Evolutionary conservation across 75 land plant species (phyloP).

Genomic region (Picea glauca): DNA sequence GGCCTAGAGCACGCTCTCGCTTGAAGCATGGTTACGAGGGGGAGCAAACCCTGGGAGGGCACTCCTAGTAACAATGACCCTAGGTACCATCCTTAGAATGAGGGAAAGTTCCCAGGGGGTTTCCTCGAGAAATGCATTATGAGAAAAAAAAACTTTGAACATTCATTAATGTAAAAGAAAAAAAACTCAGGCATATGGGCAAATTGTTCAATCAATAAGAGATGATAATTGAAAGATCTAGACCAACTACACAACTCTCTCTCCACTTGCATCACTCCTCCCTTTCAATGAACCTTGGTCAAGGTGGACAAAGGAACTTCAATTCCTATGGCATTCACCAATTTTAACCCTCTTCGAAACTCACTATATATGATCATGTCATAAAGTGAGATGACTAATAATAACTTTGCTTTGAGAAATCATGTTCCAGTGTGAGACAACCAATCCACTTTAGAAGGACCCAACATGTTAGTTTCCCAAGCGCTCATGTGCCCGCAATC

Average conservation of each 20-base stretch:
- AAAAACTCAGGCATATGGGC: neutral
- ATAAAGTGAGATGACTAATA: too few species aligned
- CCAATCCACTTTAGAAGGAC: neutral
- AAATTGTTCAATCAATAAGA: neutral
- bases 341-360: neutral
- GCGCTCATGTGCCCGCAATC: neutral
- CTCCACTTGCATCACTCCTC: neutral
- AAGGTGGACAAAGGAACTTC: neutral
- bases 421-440: neutral
- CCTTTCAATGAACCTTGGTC: neutral
- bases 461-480: neutral
- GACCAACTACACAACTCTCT: neutral
- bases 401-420: too few species aligned
- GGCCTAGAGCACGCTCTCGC: too few species aligned
- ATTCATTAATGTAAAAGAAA: neutral
- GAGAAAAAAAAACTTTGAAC: neutral
- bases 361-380: neutral
- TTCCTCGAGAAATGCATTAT: too few species aligned
- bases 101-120: too few species aligned
- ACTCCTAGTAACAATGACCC: too few species aligned
- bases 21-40: too few species aligned
- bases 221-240: neutral
- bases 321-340: neutral
- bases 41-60: too few species aligned
- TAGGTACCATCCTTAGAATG: too few species aligned